Base-by-base conservation (phyloP, 495 filamentous ascomycete genomes). In the Pyrenula aspistea region DNA sequence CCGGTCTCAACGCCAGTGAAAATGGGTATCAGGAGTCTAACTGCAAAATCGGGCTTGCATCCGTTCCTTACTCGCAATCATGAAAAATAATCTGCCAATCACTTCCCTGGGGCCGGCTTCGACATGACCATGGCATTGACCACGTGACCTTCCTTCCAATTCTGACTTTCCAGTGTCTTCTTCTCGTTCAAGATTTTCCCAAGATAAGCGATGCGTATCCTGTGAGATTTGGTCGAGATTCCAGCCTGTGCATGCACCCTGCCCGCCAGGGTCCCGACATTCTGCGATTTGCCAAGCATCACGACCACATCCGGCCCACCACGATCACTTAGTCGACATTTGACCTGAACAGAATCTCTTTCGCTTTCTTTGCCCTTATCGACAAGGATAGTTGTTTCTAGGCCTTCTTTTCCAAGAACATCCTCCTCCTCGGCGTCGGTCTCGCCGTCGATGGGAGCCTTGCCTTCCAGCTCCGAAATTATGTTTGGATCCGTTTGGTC, bases 41-140 rank as follows among this genome's bases (percentile, higher is more conserved):
- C 31, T 15, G 31, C 4, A 42, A 42, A 42, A 42, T 8, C 8
- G 31, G 31, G 31, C 31, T 42, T 15, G 31, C 31, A 8, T 15
- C 31, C 31, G 8, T 42, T 15, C 31, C 31, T 15, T 42, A 42
- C 4, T 15, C 31, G 15, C 8, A 42, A 42, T 42, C n/a, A 42
- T 42, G 15, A 4, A 42, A 42, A 42, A 15, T 42, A 15, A 15
- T 4, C 31, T 42, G 31, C 31, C 31, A 15, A 15, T 42, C 31
- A 42, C 8, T 15, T 42, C 31, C 8, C 31, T 31, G 62, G 62
- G 12, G 59, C 60, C 48, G 53, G 55, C 53, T 65, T 69, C 8
- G 63, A 62, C 61, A 86, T 86, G 54, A 95, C 83, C 56, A 93
- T 66, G 4, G 88, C 90, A 65, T 92, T 95, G 55, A 96, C 68